Conservation (phyloP, 2,329 filamentous ascomycete genomes). For the Elsinoe perseae region DNA sequence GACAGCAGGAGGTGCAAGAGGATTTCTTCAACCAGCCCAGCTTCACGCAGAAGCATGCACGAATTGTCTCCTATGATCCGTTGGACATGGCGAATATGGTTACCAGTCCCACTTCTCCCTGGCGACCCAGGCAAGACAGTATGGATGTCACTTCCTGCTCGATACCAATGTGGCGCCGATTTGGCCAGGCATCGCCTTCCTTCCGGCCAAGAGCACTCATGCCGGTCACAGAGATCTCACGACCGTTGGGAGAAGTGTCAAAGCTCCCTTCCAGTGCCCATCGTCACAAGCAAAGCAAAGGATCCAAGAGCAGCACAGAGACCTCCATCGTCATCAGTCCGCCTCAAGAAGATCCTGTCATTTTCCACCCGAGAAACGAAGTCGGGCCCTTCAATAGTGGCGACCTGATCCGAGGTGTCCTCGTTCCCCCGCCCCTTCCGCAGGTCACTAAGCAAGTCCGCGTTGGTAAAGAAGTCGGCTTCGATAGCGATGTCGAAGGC, state of each 20-base stretch:
- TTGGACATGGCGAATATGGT: conserved; percentile 13
- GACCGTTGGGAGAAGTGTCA: neutral
- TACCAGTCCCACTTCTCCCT: conserved; percentile 31
- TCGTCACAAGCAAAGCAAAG: conserved; percentile 13
- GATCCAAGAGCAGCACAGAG: conserved; percentile 10
- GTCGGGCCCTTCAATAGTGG: conserved; percentile 12
- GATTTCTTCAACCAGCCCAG: conserved; percentile 13
- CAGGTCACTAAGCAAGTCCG: conserved; percentile 15
- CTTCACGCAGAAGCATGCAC: neutral
- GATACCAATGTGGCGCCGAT: conserved; percentile 40
- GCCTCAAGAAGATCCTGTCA: neutral
- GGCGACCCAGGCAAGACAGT: conserved; percentile 44
- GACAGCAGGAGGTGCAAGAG: conserved; percentile 6
- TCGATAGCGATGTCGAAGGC: neutral
- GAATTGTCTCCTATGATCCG: neutral
- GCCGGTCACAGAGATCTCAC: conserved; percentile 1
- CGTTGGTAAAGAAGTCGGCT: neutral
- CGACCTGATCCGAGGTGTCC: conserved; percentile 9
- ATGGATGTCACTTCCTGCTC: conserved; percentile 54
- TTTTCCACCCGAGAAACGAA: conserved; percentile 10
- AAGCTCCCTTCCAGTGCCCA: conserved; percentile 2
- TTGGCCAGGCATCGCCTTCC: neutral
- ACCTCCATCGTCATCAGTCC: conserved; percentile 3
- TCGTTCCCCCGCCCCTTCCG: conserved; percentile 10
- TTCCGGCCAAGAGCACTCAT: conserved; percentile 10